Percentiles rank a stretch among this genome's conserved stretches.
Conservation (phyloP, 2,329 filamentous ascomycete species). For the Aschersonia sp. region DNA sequence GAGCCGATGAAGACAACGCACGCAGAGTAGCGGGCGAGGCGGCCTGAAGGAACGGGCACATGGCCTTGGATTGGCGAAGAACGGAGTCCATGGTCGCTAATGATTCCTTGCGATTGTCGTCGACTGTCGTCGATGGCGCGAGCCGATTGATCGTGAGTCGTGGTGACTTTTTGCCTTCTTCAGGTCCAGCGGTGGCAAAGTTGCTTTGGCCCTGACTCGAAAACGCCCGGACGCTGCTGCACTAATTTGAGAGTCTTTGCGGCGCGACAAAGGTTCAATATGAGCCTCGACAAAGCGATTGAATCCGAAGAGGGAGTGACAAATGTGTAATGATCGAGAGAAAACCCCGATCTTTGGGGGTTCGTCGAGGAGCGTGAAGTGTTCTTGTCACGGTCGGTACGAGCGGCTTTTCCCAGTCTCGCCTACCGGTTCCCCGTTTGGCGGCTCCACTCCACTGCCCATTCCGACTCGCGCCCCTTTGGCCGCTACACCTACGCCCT, state of each 20-base stretch:
- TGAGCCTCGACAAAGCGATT: not conserved
- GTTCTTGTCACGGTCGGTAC: not conserved
- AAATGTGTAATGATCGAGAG: not conserved
- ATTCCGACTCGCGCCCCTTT: not conserved
- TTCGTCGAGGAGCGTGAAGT: not conserved
- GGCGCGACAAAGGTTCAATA: not conserved
- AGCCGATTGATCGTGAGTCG: not conserved
- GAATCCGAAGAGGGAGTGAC: not conserved
- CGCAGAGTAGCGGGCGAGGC: slow-evolving; percentile 85
- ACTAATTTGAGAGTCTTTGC: no score
- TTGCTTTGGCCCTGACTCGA: no score
- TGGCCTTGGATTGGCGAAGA: slow-evolving; percentile 84
- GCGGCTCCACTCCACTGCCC: not conserved
- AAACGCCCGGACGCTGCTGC: no score
- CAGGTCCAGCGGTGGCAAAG: no score
- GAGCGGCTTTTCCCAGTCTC: not conserved
- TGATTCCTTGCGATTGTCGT: not conserved
- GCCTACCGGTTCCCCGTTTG: not conserved
- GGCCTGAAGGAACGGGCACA: slow-evolving; percentile 96
- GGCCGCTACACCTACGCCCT: no score
- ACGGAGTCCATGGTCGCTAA: slow-evolving; percentile 66
- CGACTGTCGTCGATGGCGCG: slow-evolving; percentile 1
- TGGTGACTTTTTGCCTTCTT: not conserved
- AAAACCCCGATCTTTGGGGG: not conserved
- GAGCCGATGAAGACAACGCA: slow-evolving; percentile 64